Conservation (phyloP, 2,329 filamentous ascomycete genomes). For the Volutella citrinella region DNA sequence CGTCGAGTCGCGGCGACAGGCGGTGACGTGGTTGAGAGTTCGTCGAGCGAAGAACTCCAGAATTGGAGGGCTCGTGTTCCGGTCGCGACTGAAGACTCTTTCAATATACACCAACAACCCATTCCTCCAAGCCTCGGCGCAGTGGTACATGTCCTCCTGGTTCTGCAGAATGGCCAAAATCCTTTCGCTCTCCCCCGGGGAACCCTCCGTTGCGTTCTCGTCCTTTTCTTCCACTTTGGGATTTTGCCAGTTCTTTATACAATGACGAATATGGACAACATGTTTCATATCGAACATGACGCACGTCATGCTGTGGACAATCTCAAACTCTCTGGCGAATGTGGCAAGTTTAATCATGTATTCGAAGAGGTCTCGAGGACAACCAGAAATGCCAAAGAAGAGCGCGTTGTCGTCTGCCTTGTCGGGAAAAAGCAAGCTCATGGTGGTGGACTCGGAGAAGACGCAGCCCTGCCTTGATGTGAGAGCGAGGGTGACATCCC, state of each 20-base stretch:
- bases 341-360: slow-evolving; percentile 26
- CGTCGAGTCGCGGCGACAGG: slow-evolving; percentile 24
- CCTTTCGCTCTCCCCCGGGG: not conserved
- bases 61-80: slow-evolving; percentile 6
- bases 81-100: slow-evolving; percentile 24
- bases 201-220: not conserved
- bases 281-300: slow-evolving; percentile 24
- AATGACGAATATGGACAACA: slow-evolving; percentile 14
- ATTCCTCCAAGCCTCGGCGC: slow-evolving; percentile 32
- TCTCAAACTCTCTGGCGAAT: slow-evolving; percentile 27
- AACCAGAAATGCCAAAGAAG: slow-evolving; percentile 32
- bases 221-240: slow-evolving; percentile 9
- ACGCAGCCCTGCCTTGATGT: slow-evolving; percentile 27
- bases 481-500: slow-evolving; percentile 32
- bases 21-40: slow-evolving; percentile 19
- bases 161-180: slow-evolving; percentile 11
- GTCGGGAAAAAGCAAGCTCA: slow-evolving; percentile 13
- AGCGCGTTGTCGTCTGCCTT: slow-evolving; percentile 21
- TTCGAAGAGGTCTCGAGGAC: slow-evolving; percentile 26
- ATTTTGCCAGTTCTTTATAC: slow-evolving; percentile 17
- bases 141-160: slow-evolving; percentile 28
- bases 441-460: slow-evolving; percentile 17
- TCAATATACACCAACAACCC: slow-evolving; percentile 31
- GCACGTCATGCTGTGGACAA: slow-evolving; percentile 28
- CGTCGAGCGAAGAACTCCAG: slow-evolving; percentile 23